Conservation (phyloP, 2,329 filamentous ascomycete genomes). For the Camillea tinctor region DNA sequence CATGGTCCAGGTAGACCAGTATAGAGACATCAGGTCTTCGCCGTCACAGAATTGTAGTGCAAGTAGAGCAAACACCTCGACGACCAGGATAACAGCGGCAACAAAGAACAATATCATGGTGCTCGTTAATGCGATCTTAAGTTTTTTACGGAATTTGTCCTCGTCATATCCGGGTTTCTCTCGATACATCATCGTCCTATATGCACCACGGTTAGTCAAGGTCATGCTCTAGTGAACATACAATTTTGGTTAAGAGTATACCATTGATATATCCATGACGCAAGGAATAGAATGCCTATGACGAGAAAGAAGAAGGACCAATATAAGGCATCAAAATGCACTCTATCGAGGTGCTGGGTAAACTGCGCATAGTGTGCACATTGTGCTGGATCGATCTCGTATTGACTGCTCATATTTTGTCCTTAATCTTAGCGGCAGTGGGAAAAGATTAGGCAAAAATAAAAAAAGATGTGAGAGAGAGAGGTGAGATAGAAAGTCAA, state of each 20-base stretch:
- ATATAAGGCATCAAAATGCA: slow-evolving; percentile 39
- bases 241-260: slow-evolving; percentile 13
- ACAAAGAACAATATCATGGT: slow-evolving; percentile 44
- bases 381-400: slow-evolving; percentile 30
- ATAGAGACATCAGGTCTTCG: slow-evolving; percentile 58
- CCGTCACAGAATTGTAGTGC: slow-evolving; percentile 59
- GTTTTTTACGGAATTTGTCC: slow-evolving; percentile 36
- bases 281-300: slow-evolving; percentile 37
- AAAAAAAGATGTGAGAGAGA: background rate
- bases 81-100: slow-evolving; percentile 45
- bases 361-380: slow-evolving; percentile 43
- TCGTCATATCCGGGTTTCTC: slow-evolving; percentile 32
- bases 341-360: slow-evolving; percentile 33
- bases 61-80: slow-evolving; percentile 55
- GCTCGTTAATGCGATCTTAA: slow-evolving; percentile 42
- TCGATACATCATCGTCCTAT: slow-evolving; percentile 37
- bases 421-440: background rate
- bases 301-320: slow-evolving; percentile 41
- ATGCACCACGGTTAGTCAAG: background rate
- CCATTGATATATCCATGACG: slow-evolving; percentile 39
- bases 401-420: slow-evolving; percentile 37
- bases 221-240: background rate
- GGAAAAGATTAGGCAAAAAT: background rate
- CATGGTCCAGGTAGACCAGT: slow-evolving; percentile 63
- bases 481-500: background rate